These are phyloP conservation scores for Geranium incanum DNA, from an alignment of 441 rosid genomes.

Conservation along the genomic window DNA sequence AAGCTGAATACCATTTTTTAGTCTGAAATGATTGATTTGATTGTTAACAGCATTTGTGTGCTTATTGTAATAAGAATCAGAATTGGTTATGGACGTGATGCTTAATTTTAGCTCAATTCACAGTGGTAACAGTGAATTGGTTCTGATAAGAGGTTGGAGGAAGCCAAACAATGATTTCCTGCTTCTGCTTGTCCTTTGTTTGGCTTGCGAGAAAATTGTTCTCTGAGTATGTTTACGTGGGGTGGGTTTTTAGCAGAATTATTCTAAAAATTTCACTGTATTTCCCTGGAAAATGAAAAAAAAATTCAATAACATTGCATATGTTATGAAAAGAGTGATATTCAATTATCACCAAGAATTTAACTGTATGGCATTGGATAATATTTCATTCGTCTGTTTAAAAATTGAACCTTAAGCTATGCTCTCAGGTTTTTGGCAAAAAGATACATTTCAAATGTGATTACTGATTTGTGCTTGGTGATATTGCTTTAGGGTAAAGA, in stretches of 20 bases:
- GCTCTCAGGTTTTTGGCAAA: neutral
- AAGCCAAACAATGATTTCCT: neutral
- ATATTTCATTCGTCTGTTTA: neutral
- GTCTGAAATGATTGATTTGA: neutral
- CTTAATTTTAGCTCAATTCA: neutral
- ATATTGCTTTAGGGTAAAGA: neutral
- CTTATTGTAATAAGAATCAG: neutral
- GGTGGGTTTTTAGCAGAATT: too few species aligned
- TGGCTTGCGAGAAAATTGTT: neutral
- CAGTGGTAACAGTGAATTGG: neutral
- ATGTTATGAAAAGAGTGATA: neutral
- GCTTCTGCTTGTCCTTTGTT: neutral
- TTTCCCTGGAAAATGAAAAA: neutral
- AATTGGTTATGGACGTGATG: too few species aligned
- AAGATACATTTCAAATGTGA: neutral
- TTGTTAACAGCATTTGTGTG: neutral
- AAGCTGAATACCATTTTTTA: neutral
- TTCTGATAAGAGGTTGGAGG: neutral
- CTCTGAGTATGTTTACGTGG: too few species aligned
- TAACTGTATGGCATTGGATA: too few species aligned
- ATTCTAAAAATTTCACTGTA: neutral
- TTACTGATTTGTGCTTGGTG: neutral
- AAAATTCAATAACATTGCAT: neutral
- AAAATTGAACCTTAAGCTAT: neutral
- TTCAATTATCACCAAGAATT: neutral